Base-by-base conservation (phyloP, 345 rosid species). In the Litchi chinensis region DNA sequence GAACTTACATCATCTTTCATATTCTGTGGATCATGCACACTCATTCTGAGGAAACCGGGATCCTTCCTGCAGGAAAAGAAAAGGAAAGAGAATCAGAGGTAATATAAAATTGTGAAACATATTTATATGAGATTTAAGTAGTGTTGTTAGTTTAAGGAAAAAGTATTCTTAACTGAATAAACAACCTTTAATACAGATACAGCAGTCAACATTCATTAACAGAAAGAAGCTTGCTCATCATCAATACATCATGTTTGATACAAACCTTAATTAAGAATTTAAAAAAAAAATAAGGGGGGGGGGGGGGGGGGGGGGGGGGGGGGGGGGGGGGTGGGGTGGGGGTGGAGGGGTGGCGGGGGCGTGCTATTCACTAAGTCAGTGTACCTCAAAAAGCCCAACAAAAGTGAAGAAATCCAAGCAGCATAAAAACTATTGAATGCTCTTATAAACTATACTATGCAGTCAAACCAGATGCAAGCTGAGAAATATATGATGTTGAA, bases 11-110 rank as follows among this genome's bases (percentile, higher is more conserved):
- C 98, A 86, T 96, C 99, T 87, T 94, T 94, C 90, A 92, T 90
- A 82, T 82, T 93, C 83, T 89, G 97, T 43, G 88, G 87, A 88
- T 91, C 97, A 80, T 88, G 93, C 39, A 84, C 87, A 85, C 88
- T 94, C 93, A 87, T 90, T 88, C 85, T 89, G 85, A 96, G 91
- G 86, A 81, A 96, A 79, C 98, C 98, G 16, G 98, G 99, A 87
- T 96, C 97, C 88, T 91, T 96, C 77, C 98, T 96, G 97, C 85
- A 82, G 59, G 82, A 69, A 79, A 68, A 57, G 11, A 78, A 75
- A 54, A 70, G 18, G 48, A 54, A 39, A 75, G 37, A 1, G 59
- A 64, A 7, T 28, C 5, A 37, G 16, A 62, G 50, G 26, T 50
- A 50, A 65, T 65, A 60, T 50, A 15, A 19, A 28, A 12, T 32